Base-by-base conservation (phyloP, 2,329 filamentous ascomycete species). In the Xylaria digitata region DNA sequence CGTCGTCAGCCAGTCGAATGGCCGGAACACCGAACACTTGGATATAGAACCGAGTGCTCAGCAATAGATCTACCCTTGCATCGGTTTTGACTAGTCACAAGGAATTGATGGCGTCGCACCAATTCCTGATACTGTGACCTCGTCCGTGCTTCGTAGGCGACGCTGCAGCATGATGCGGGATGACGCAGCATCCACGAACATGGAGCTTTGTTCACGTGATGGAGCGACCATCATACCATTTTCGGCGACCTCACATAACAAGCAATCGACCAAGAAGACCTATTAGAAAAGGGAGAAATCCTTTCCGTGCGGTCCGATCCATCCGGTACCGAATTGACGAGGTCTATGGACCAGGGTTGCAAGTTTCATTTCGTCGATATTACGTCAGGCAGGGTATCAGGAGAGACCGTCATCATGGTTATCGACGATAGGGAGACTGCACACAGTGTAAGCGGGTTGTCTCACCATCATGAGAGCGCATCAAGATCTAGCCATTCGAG, bases 381-480 rank as follows among this genome's bases (percentile, higher is more conserved):
- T 61, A 52, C 45, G 19, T 52, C 49, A 54, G 55, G 40, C 58
- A 5, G 13, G 13, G 37, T 46, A 52, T 54, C 65, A 59, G 15
- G 53, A 54, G 49, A 65, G 40, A 30, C n/a, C 55, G 11, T 32
- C 54, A 54, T 55, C 23, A 48, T 40, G n/a, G 21, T 7, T 23
- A 45, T 54, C 17, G 19, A 43, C 30, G 50, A 21, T 15, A 26
- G 40, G 13, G 34, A n/a, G 26, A 57, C 46, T 48, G 30, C 55
- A 61, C 63, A 66, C 59, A 55, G 63, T 66, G 66, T 66, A 62
- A 68, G 66, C 56, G 7, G 17, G 6, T 46, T 63, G 55, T 61
- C 55, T 45, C 50, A 66, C 62, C 43, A 45, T 55, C 43, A 58
- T 42, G n/a, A 62, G 32, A 42, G 17, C 30, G 15, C n/a, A 50